Evolutionary conservation across 306 rosid species (phyloP), one percentile per base, ranked within the genome.

Genomic region (Canavalia ensiformis): DNA sequence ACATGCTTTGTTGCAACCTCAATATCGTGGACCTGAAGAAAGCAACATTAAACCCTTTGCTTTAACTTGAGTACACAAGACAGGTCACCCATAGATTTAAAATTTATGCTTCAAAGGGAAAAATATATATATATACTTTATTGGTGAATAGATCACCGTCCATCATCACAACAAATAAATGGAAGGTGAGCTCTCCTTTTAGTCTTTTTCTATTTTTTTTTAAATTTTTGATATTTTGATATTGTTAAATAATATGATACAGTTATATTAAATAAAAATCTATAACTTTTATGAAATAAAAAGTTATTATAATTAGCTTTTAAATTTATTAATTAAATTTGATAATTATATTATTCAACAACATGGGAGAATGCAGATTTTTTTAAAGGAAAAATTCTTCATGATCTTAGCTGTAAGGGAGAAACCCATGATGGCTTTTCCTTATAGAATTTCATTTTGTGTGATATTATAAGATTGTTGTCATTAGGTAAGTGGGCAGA

Each of bases 401-500:
- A 41, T 29, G 33, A 31, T 33, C 59, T 46, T 65, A 60, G 78
- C 68, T 83, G 86, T 30, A 51, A 47, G 81, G 82, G 78, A 62
- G 33, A 52, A 78, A 47, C 33, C 60, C 30, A 72, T 82, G 84
- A 76, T 73, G 57, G 28, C 67, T 18, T 65, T 67, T 54, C 29
- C 49, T 5, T 76, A 67, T 55, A 46, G 74, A 74, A 76, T 64
- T 79, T 79, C 60, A 76, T 25, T 25, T n/a, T 42, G 76, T 54
- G 52, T 70, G 81, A 78, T 63, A 34, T 4, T 62, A 82, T 68
- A 65, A 28, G 57, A 70, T 80, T 28, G 65, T 39, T 78, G 85
- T 74, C 84, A 75, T 75, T 76, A 25, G 28, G 82, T 68, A 72
- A 79, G 50, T 65, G 34, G 46, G 44, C 77, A 78, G 47, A 80